Conservation (phyloP, 2,329 filamentous ascomycete species). For the Curvularia lunata region DNA sequence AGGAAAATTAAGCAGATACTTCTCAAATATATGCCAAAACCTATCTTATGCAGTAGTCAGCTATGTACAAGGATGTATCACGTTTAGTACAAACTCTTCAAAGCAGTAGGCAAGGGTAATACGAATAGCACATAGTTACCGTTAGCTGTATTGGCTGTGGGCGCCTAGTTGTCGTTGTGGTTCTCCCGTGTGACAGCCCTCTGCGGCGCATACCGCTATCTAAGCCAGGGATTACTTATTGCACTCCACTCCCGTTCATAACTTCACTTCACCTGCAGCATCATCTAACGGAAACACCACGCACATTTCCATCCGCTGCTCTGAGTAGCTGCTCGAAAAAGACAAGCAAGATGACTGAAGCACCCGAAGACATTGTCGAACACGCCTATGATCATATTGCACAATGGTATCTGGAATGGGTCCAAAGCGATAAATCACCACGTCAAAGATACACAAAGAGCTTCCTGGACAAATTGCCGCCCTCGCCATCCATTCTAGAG, state of each 20-base stretch:
- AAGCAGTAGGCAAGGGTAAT: too few relatives aligned
- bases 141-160: too few relatives aligned
- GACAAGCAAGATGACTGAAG: background rate
- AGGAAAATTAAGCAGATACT: too few relatives aligned
- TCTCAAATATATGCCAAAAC: too few relatives aligned
- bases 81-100: too few relatives aligned
- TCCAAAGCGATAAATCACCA: constrained; percentile 8
- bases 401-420: constrained; percentile 17
- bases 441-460: constrained; percentile 10
- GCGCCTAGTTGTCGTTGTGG: too few relatives aligned
- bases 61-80: too few relatives aligned
- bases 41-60: too few relatives aligned
- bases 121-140: too few relatives aligned
- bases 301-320: background rate
- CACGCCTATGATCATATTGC: constrained; percentile 15
- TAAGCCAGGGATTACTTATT: too few relatives aligned
- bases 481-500: constrained; percentile 15
- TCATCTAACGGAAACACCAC: background rate
- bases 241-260: background rate
- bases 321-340: background rate
- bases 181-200: too few relatives aligned
- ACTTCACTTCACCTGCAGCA: background rate
- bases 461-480: constrained; percentile 1
- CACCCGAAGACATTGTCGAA: constrained; percentile 10
- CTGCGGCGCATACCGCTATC: too few relatives aligned